Evolutionary conservation across 2,329 filamentous ascomycete genomes (phyloP).

Genomic region (Aureobasidium vineae): DNA sequence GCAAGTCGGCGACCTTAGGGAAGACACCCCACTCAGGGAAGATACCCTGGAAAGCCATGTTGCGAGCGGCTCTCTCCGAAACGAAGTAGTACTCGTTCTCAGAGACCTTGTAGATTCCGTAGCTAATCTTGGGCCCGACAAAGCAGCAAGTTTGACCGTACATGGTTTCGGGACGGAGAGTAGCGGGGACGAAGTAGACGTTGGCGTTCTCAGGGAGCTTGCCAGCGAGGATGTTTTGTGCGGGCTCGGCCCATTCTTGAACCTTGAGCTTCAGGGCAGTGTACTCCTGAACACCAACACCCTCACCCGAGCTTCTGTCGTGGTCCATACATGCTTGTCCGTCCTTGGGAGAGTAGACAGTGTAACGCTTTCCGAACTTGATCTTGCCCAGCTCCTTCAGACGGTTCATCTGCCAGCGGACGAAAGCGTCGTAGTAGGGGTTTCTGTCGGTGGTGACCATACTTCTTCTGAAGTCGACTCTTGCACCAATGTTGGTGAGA

Average conservation of each 20-base stretch:
- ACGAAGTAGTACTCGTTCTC: constrained; percentile 74
- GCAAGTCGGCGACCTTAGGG: constrained; percentile 70
- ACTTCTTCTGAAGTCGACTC: constrained; percentile 89
- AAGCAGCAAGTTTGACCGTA: constrained; percentile 98
- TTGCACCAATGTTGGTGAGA: constrained; percentile 76
- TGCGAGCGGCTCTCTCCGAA: constrained; percentile 78
- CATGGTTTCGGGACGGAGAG: constrained; percentile 95
- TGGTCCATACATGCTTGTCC: constrained; percentile 87
- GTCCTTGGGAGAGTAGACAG: constrained; percentile 88
- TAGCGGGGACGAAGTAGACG: constrained; percentile 88
- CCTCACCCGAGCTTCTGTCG: constrained; percentile 77
- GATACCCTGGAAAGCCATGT: constrained; percentile 93
- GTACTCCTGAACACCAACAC: constrained; percentile 85
- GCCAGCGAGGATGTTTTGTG: constrained; percentile 67
- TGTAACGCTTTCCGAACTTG: constrained; percentile 89
- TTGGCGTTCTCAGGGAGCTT: constrained; percentile 76
- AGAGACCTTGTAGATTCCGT: constrained; percentile 77
- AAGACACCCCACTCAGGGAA: constrained; percentile 75
- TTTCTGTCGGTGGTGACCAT: constrained; percentile 97
- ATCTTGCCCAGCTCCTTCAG: constrained; percentile 88
- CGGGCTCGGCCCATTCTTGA: constrained; percentile 79
- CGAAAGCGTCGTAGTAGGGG: constrained; percentile 93
- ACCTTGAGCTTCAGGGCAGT: constrained; percentile 89
- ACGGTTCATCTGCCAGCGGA: constrained; percentile 86
- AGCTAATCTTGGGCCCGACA: constrained; percentile 83